phyloP scores from a whole-genome alignment of 257 asterid species.

The Solanum lycopersicoides region DNA sequence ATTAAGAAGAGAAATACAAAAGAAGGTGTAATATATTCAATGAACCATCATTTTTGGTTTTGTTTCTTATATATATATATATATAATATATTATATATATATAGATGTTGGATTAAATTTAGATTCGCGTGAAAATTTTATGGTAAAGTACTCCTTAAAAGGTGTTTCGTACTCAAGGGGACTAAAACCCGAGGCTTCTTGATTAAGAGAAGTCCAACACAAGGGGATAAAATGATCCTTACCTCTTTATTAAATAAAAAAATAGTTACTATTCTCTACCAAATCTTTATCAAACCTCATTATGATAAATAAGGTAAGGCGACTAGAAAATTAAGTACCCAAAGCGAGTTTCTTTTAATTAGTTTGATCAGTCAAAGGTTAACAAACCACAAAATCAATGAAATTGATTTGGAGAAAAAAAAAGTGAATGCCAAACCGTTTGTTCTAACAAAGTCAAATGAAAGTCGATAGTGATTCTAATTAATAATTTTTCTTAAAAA shows the following conservation, averaged over 20 bases:
- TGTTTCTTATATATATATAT: too few species aligned
- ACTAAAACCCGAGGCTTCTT: too few species aligned
- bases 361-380: background rate
- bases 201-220: too few species aligned
- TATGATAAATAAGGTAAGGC: background rate
- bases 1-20: background rate
- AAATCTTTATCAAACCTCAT: background rate
- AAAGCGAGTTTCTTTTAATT: background rate
- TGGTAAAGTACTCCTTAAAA: too few species aligned
- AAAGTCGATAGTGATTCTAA: background rate
- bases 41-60: background rate
- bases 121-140: fast-evolving
- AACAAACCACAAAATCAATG: background rate
- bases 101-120: too few species aligned
- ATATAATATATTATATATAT: too few species aligned
- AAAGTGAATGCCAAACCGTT: background rate
- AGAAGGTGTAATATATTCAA: background rate
- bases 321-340: background rate
- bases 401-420: background rate
- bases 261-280: too few species aligned
- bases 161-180: fast-evolving
- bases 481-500: background rate
- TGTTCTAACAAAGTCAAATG: background rate
- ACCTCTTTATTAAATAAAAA: too few species aligned
- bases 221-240: too few species aligned